Evolutionary conservation across 2,329 filamentous ascomycete genomes (phyloP), one percentile per base, ranked within the genome.

Genomic region (Fusarium dlaminii): DNA sequence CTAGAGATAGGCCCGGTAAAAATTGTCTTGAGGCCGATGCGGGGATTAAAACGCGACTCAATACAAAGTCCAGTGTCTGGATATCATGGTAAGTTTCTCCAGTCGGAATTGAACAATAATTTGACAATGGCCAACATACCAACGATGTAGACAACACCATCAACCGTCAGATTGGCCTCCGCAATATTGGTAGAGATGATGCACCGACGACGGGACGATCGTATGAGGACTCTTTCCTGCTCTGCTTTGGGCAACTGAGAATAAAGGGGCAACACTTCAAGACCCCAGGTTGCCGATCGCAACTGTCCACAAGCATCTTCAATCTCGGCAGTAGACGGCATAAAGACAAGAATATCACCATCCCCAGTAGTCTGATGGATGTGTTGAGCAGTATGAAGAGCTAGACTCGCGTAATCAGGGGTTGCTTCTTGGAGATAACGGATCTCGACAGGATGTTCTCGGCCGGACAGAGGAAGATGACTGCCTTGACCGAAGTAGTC

Each of bases 151-250:
- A 15, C 30, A 75, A 98, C 97, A 48, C 95, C 93, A 80, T 98
- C 95, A 75, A 99, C 98, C 0, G 96, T 98, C 79, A 98, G 95
- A 64, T 94, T 97, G 0, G 96, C 98, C 80, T 99, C 96, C 2
- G 96, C 96, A 79, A 99, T 98, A 77, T 98, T 99, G 34, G 96
- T 98, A 4, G 96, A 96, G 80, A 99, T 96, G 70, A 99, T 94
- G 4, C 98, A 94, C 82, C 98, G 98, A 64, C 96, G 89, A 57
- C 89, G 91, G 87, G 1, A 95, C 94, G 3, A 96, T 93, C 6
- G 95, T 94, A 36, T 98, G 95, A 80, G 98, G 98, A 72, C 98
- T 97, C 62, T 90, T 89, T 78, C 92, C 96, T 80, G 97, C 95
- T 86, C 95, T 81, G 98, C 96, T 74, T 91, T 94, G 0, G 96